phyloP scores from a whole-genome alignment of 768 basidiomycete species.

The Mrakia hoshinonis region DNA sequence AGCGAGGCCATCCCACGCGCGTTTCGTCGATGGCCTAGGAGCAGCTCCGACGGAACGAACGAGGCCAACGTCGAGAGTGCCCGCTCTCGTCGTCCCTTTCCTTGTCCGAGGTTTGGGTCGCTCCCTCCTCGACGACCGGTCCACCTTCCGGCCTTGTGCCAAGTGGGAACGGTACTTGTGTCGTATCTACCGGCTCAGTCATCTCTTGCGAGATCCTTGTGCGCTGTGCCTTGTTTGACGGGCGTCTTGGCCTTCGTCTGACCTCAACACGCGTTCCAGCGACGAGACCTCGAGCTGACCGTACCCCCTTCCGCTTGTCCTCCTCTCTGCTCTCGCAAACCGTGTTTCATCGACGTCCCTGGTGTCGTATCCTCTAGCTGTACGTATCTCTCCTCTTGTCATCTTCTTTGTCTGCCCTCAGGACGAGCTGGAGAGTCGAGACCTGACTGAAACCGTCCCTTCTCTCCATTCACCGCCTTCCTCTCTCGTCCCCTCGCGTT shows the following conservation, averaged over 20 bases:
- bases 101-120: neutral
- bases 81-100: neutral
- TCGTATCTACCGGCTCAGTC: no score
- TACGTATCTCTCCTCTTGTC: neutral
- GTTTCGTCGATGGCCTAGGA: no score
- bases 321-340: neutral
- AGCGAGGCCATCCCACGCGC: no score
- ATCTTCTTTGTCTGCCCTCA: neutral
- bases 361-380: neutral
- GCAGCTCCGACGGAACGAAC: no score
- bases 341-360: neutral
- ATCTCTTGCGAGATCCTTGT: no score
- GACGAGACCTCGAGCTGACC: conserved; percentile 3
- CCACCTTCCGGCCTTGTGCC: neutral
- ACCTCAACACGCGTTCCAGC: neutral
- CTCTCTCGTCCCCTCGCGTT: neutral
- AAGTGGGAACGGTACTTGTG: neutral
- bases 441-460: no score
- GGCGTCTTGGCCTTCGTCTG: neutral
- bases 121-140: neutral
- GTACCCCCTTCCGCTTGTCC: neutral
- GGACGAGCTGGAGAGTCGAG: neutral
- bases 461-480: neutral
- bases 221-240: no score
- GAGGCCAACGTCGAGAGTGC: neutral